phyloP scores from a whole-genome alignment of 495 filamentous ascomycete genomes.

The Penicillium crystallinum region DNA sequence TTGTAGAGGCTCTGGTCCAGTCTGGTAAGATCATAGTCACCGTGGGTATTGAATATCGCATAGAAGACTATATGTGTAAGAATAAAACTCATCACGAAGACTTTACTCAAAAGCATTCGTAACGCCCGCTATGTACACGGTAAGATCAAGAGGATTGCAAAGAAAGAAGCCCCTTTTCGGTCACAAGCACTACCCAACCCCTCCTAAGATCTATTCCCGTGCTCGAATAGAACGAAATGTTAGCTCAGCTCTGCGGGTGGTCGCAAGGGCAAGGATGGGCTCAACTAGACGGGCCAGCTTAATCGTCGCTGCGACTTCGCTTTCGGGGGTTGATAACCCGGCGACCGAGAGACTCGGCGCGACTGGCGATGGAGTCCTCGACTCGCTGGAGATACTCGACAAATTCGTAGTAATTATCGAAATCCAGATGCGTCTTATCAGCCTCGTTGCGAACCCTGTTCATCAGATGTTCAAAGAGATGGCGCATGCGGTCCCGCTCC shows the following conservation, averaged over 20 bases:
- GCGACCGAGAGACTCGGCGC: neutral
- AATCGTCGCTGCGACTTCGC: neutral
- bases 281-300: neutral
- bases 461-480: constrained; percentile 11
- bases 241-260: neutral
- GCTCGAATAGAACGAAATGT: neutral
- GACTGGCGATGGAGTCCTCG: constrained; percentile 1
- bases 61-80: neutral
- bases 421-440: constrained; percentile 3
- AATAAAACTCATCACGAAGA: neutral
- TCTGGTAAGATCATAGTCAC: neutral
- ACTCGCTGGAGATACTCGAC: constrained; percentile 11
- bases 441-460: neutral
- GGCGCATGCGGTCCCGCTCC: constrained; percentile 8
- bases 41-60: neutral
- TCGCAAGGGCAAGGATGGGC: neutral
- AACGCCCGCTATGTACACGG: constrained; percentile 1
- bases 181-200: neutral
- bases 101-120: neutral
- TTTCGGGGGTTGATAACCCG: constrained; percentile 1
- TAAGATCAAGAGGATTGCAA: neutral
- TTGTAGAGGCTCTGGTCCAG: too few species aligned
- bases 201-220: neutral
- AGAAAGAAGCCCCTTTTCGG: neutral
- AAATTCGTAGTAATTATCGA: constrained; percentile 7